A percentile compares a stretch with the other conserved stretches of the same genome.
Conservation (phyloP, 2,329 filamentous ascomycete genomes). For the Talaromyces marneffei region DNA sequence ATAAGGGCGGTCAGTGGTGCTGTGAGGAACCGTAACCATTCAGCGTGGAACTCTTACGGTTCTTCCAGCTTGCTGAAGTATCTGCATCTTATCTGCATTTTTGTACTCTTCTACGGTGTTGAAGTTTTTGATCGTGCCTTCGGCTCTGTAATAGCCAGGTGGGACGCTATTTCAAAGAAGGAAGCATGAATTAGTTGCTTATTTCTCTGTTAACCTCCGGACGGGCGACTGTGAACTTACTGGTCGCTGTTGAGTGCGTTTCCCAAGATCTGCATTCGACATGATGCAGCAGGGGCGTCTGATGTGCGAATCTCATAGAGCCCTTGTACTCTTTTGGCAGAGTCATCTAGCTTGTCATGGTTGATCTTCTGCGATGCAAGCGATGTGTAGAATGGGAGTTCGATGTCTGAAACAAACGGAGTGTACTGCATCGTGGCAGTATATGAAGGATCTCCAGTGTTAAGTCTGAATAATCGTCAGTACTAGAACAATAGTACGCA, state of each 20-base stretch:
- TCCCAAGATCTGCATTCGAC: slow-evolving; percentile 83
- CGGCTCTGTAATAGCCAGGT: slow-evolving; percentile 69
- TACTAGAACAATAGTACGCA: background rate
- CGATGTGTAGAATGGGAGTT: slow-evolving; percentile 88
- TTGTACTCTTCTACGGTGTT: slow-evolving; percentile 95
- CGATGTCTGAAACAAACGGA: slow-evolving; percentile 88
- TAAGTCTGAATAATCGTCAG: background rate
- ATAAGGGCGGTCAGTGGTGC: slow-evolving; percentile 14
- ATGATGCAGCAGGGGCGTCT: slow-evolving; percentile 67
- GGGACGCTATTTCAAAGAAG: slow-evolving; percentile 50
- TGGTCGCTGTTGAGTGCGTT: slow-evolving; percentile 77
- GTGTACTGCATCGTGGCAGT: slow-evolving; percentile 61
- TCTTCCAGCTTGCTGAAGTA: slow-evolving; percentile 71
- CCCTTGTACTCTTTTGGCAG: slow-evolving; percentile 76
- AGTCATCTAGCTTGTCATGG: slow-evolving; percentile 94
- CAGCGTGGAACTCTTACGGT: slow-evolving; percentile 52
- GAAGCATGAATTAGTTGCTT: background rate
- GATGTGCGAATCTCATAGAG: slow-evolving; percentile 76
- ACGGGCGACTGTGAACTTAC: slow-evolving; percentile 51
- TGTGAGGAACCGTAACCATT: background rate
- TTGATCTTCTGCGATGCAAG: slow-evolving; percentile 93
- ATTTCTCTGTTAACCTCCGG: background rate
- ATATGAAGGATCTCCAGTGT: background rate
- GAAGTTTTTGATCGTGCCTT: slow-evolving; percentile 91
- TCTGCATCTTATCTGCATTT: slow-evolving; percentile 69